Evolutionary conservation across 352 stramenopile species (phyloP).

Genomic region (Pythium aphanidermatum): DNA sequence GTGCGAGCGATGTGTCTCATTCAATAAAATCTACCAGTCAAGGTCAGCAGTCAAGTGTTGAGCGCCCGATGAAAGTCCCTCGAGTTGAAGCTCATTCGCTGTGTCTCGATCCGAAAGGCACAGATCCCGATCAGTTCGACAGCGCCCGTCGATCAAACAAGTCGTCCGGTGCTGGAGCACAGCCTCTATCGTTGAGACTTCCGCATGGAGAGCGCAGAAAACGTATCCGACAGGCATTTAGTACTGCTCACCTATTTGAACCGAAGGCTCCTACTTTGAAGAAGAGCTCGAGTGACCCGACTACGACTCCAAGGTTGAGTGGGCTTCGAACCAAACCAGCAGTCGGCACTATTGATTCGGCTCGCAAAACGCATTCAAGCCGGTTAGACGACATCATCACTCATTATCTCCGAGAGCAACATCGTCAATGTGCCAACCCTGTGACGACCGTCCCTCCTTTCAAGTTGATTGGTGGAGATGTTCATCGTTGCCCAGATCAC

Average conservation of each 20-base stretch:
- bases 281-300: slow-evolving; percentile 6
- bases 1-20: too few relatives aligned
- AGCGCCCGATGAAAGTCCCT: too few relatives aligned
- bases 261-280: neutral
- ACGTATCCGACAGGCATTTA: slow-evolving; percentile 14
- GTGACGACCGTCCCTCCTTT: slow-evolving; percentile 85
- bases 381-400: slow-evolving; percentile 81
- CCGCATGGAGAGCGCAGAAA: slow-evolving; percentile 19
- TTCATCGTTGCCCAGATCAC: slow-evolving; percentile 76
- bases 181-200: neutral
- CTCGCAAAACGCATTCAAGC: slow-evolving; percentile 16
- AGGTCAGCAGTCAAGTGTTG: too few relatives aligned
- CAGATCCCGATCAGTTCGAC: neutral
- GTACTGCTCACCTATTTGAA: slow-evolving; percentile 10
- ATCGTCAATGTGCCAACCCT: slow-evolving; percentile 82
- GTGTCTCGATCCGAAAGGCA: too few relatives aligned
- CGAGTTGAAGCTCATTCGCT: too few relatives aligned
- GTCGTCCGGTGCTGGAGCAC: too few relatives aligned
- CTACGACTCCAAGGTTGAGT: neutral
- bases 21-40: too few relatives aligned
- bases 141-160: neutral
- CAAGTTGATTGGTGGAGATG: slow-evolving; percentile 52
- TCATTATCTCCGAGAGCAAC: slow-evolving; percentile 83
- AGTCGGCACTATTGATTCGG: neutral
- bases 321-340: neutral